Evolutionary conservation across 495 filamentous ascomycete genomes (phyloP).

Genomic region (Hypoxylon perforatum): DNA sequence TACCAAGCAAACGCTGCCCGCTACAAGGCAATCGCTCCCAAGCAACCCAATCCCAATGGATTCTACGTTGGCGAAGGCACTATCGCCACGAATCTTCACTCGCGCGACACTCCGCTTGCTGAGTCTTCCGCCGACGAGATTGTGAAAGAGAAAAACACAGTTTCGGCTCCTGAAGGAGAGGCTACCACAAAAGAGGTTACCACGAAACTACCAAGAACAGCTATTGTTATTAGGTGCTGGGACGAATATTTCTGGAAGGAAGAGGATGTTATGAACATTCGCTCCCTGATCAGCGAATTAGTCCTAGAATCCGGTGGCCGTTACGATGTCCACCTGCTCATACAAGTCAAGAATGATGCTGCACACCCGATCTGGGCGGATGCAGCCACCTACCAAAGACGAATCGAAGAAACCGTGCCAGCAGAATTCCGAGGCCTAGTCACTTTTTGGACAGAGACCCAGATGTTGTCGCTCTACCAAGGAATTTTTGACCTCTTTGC

Average conservation of each 20-base stretch:
- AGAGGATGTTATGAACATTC: slow-evolving; percentile 76
- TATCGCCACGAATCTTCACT: slow-evolving; percentile 18
- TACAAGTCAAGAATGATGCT: slow-evolving; percentile 77
- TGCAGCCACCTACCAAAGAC: slow-evolving; percentile 63
- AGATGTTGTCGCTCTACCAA: slow-evolving; percentile 90
- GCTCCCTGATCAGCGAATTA: slow-evolving; percentile 80
- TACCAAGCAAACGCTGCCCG: slow-evolving; percentile 74
- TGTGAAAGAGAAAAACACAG: slow-evolving; percentile 15
- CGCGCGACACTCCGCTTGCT: slow-evolving; percentile 27
- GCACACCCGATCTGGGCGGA: slow-evolving; percentile 72
- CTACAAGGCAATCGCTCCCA: slow-evolving; percentile 62
- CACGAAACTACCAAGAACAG: slow-evolving; percentile 67
- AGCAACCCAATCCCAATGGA: slow-evolving; percentile 53
- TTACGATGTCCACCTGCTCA: slow-evolving; percentile 82
- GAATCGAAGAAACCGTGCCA: slow-evolving; percentile 77
- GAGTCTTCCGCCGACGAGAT: slow-evolving; percentile 12
- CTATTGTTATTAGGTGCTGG: slow-evolving; percentile 80
- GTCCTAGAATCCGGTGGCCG: slow-evolving; percentile 80
- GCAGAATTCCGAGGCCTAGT: slow-evolving; percentile 89
- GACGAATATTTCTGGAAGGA: slow-evolving; percentile 74
- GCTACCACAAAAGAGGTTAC: slow-evolving; percentile 65
- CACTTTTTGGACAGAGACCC: slow-evolving; percentile 89
- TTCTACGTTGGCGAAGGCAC: slow-evolving; percentile 53
- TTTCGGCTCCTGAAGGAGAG: slow-evolving; percentile 45
- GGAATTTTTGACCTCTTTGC: slow-evolving; percentile 79